Evolutionary conservation across 2,329 filamentous ascomycete species (phyloP).

Genomic region (Furcasterigmium sp.): DNA sequence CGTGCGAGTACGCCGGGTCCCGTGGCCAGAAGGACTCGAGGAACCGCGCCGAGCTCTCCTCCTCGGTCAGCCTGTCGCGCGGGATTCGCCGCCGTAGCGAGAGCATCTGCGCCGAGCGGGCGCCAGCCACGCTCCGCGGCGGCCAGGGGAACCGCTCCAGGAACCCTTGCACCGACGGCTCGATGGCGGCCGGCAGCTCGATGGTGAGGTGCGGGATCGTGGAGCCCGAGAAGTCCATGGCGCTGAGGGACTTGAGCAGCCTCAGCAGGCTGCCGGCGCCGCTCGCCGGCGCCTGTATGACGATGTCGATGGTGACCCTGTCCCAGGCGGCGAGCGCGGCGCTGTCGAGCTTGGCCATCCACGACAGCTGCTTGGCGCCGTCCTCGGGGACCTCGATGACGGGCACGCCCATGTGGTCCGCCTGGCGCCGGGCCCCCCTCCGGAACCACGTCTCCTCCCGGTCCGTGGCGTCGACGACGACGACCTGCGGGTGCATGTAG

Average conservation of each 20-base stretch:
- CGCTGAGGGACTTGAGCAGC: conserved; percentile 68
- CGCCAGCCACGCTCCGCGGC: conserved; percentile 26
- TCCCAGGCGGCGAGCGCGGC: conserved; percentile 73
- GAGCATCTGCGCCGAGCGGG: conserved; percentile 44
- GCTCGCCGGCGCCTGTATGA: conserved; percentile 69
- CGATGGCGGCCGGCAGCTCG: conserved; percentile 70
- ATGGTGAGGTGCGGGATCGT: conserved; percentile 72
- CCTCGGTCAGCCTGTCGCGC: conserved; percentile 51
- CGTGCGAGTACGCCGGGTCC: conserved; percentile 59
- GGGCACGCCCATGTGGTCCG: conserved; percentile 46
- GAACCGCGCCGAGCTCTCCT: conserved; percentile 69
- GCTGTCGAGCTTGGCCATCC: conserved; percentile 75
- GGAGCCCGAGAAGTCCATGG: conserved; percentile 70
- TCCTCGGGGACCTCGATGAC: conserved; percentile 70
- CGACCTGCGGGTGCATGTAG: conserved; percentile 72
- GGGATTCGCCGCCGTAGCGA: conserved; percentile 72
- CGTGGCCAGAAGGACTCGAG: conserved; percentile 85
- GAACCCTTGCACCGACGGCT: conserved; percentile 58
- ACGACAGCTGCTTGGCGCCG: conserved; percentile 59
- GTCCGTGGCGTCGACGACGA: conserved; percentile 64
- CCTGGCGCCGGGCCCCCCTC: conserved; percentile 51
- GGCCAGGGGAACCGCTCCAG: conserved; percentile 66
- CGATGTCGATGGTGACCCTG: conserved; percentile 70
- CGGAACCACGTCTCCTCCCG: conserved; percentile 67
- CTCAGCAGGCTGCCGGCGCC: conserved; percentile 72